Base-by-base conservation (phyloP, 1,284 basidiomycete genomes). In the Apiotrichum gamsii region DNA sequence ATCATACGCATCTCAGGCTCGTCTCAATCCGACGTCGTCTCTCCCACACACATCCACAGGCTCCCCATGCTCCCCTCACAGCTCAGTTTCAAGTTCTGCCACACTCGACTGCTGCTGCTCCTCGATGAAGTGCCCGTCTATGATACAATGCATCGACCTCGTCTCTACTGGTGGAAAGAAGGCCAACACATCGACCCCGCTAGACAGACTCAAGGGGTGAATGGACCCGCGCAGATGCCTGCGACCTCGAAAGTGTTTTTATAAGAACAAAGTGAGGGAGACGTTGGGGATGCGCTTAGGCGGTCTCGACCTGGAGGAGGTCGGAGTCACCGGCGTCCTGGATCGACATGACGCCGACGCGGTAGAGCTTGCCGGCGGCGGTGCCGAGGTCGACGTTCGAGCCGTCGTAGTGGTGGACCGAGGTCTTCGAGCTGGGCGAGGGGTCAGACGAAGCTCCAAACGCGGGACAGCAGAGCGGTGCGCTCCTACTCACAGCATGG, bases 301-400 rank as follows among this genome's bases (percentile, higher is more conserved):
- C 61, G 51, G 57, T 53, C 60, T 70, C 62, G 51, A 60, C 57
- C 54, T 62, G 60, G 61, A 70, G 64, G 61, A 98, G 81, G 76
- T 97, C 94, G 63, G 89, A 93, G 80, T 98, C 94, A 74, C 94
- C 95, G 64, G 87, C 88, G 78, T 96, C 91, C 65, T 85, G 80
- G 75, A 98, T 83, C 65, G 93, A 93, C 89, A 97, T 94, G 72
- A 96, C 89, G 81, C 94, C 94, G 57, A 98, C 94, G 66, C 94
- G 90, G 88, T 97, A 99, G 62, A 98, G 84, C 78, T 94, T 95
- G 76, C 95, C 95, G 59, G 95, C 91, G 74, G 95, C 95, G 56
- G 95, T 99, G 58, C 95, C 95, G 61, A 99, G 85, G 52, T 94
- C 89, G 67, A 93, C 90, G 75, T 99, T 98, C 61, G 90, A 90